Conservation (phyloP, 2,329 filamentous ascomycete species). For the Myriosclerotinia scirpicola region DNA sequence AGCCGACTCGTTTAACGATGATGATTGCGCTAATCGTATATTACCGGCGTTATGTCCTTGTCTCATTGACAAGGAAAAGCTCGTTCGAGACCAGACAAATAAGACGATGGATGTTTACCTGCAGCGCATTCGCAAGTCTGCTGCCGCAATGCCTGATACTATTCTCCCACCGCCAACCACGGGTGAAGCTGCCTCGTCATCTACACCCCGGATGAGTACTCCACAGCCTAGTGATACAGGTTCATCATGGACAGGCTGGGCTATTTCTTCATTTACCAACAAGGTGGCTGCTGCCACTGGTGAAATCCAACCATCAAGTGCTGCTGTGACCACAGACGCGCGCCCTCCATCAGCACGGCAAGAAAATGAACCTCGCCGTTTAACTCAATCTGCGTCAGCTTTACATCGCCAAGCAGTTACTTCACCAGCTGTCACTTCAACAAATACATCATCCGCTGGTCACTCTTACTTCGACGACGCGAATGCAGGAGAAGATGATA, state of each 20-base stretch:
- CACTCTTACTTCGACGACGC: slow-evolving; percentile 57
- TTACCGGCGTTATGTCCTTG: slow-evolving; percentile 81
- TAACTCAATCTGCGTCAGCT: slow-evolving; percentile 52
- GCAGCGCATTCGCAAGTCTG: slow-evolving; percentile 76
- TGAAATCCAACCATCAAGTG: slow-evolving; percentile 67
- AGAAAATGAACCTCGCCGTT: slow-evolving; percentile 41
- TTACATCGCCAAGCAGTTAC: slow-evolving; percentile 61
- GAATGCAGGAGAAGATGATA: slow-evolving; percentile 60
- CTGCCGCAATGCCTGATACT: slow-evolving; percentile 75
- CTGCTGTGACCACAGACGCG: slow-evolving; percentile 46
- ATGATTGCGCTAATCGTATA: slow-evolving; percentile 82
- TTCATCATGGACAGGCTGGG: slow-evolving; percentile 92
- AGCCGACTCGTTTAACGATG: slow-evolving; percentile 80
- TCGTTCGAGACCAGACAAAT: slow-evolving; percentile 86
- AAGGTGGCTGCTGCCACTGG: slow-evolving; percentile 82
- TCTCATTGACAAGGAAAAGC: slow-evolving; percentile 92
- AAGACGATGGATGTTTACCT: slow-evolving; percentile 89
- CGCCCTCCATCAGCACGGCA: slow-evolving; percentile 46
- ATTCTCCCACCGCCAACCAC: slow-evolving; percentile 65
- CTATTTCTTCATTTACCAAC: slow-evolving; percentile 97
- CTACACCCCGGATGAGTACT: slow-evolving; percentile 73
- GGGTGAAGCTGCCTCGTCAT: slow-evolving; percentile 45
- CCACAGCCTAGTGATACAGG: slow-evolving; percentile 62
- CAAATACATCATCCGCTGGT: slow-evolving; percentile 48
- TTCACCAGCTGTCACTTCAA: slow-evolving; percentile 49